Evolutionary conservation across 495 filamentous ascomycete genomes (phyloP), one percentile per base, ranked within the genome.

Genomic region (Trichocladium uniseriatum): DNA sequence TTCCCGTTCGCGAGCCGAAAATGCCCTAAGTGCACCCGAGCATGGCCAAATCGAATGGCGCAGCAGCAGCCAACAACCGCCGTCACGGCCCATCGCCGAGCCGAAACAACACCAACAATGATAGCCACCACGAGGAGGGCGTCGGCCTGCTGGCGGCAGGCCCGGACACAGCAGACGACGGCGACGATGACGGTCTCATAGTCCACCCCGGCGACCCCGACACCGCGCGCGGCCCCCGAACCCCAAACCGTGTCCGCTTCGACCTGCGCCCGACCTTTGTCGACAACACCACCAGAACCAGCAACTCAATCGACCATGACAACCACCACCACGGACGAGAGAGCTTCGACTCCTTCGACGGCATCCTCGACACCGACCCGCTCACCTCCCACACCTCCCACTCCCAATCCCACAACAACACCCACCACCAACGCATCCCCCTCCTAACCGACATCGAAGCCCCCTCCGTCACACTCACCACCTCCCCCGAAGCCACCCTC

Each of bases 391-490:
- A 27, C 24, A 3, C 24, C 24, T 27, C 24, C 24, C 24, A 27
- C 4, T n/a, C 2, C 10, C 16, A 36, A 27, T 24, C 37, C 43
- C 58, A 51, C 10, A 42, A 43, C 11, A 52, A 42, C 16, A 18
- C 10, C 32, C 39, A 22, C 18, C 10, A 18, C 32, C 22, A 64
- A 32, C 73, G 79, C 39, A 72, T 81, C 15, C 91, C 91, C 39
- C 73, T 97, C 27, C 69, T 96, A 38, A 94, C 87, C 13, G 80
- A 81, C 47, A 87, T 95, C 53, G 84, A 92, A 68, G 89, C 89
- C 13, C 90, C 90, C 14, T 86, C 84, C 45, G 80, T 94, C n/a
- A 79, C 87, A 5, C 66, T 87, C 22, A 80, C 70, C 51, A 59
- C 78, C 79, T 20, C 74, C 83, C 74, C 69, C 67, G 45, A 82